Conservation (phyloP, 2,329 filamentous ascomycete genomes). For the Botrytis elliptica region DNA sequence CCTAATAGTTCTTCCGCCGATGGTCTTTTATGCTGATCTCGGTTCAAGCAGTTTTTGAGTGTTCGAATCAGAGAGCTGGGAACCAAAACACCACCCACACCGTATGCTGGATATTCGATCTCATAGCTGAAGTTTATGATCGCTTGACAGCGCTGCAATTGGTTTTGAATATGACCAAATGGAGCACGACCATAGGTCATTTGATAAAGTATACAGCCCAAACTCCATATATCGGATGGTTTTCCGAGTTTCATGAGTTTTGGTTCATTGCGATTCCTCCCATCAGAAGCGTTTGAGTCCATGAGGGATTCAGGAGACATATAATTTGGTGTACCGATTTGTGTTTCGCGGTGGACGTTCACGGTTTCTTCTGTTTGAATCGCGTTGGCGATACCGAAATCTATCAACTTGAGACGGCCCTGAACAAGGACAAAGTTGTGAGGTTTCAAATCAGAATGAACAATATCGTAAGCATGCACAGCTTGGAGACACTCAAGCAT, state of each 20-base stretch:
- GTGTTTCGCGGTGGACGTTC: conserved; percentile 93
- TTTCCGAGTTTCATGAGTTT: conserved; percentile 96
- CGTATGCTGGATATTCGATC: conserved; percentile 70
- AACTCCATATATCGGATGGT: conserved; percentile 90
- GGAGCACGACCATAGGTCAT: conserved; percentile 98
- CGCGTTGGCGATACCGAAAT: conserved; percentile 97
- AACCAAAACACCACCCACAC: conserved; percentile 63
- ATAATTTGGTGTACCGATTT: conserved; percentile 96
- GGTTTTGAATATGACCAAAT: conserved; percentile 87
- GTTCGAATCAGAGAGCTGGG: conserved; percentile 60
- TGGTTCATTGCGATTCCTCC: conserved; percentile 45
- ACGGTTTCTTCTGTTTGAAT: conserved; percentile 95
- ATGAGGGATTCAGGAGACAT: conserved; percentile 96
- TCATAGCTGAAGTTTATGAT: conserved; percentile 76
- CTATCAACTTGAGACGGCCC: conserved; percentile 89
- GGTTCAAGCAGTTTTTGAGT: conserved; percentile 60
- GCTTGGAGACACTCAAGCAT: conserved; percentile 95
- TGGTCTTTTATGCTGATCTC: conserved; percentile 61
- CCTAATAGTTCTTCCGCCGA: conserved; percentile 62
- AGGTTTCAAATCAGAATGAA: conserved; percentile 95
- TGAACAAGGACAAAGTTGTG: conserved; percentile 94
- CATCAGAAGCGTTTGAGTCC: conserved; percentile 67
- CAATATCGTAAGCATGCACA: conserved; percentile 86
- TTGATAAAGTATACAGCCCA: conserved; percentile 96
- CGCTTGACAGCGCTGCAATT: conserved; percentile 80